Evolutionary conservation across 208 protist species (phyloP).

Genomic region (Wallacemonas sp.): DNA sequence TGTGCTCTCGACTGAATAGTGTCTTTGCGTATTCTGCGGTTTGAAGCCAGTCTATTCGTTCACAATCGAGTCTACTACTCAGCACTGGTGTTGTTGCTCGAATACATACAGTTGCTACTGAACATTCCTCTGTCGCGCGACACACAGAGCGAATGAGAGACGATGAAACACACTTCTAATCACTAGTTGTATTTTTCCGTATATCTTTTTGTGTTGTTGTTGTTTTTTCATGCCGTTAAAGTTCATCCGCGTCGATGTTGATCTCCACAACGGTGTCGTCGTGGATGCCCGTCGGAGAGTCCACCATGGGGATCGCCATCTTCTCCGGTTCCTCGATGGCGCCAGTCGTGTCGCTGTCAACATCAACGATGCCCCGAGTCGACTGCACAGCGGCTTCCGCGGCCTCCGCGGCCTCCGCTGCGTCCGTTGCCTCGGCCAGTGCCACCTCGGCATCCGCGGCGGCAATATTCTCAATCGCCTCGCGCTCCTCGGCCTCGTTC

Average conservation of each 20-base stretch:
- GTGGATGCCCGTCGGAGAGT: slow-evolving; percentile 5
- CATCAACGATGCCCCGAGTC: not conserved
- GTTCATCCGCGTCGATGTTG: not conserved
- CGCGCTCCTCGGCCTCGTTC: slow-evolving; percentile 14
- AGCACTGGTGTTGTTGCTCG: too few relatives aligned
- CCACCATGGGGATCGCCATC: slow-evolving; percentile 10
- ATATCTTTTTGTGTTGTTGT: slow-evolving; percentile 9
- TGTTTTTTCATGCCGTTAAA: slow-evolving; percentile 8
- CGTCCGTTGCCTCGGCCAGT: not conserved
- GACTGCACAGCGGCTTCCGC: not conserved
- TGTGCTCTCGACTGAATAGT: too few relatives aligned
- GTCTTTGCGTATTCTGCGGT: too few relatives aligned
- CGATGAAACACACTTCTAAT: not conserved
- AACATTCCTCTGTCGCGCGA: too few relatives aligned
- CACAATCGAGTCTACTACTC: too few relatives aligned
- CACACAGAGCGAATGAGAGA: too few relatives aligned
- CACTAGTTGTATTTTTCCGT: slow-evolving; percentile 12
- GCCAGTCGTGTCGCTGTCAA: not conserved
- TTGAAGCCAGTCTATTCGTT: too few relatives aligned
- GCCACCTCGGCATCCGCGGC: not conserved
- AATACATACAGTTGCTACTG: too few relatives aligned
- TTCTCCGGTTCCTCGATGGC: not conserved
- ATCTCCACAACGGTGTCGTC: not conserved
- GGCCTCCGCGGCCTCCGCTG: not conserved
- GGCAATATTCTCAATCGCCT: not conserved